Conservation (phyloP, 306 rosid species). For the Aeschynomene evenia region DNA sequence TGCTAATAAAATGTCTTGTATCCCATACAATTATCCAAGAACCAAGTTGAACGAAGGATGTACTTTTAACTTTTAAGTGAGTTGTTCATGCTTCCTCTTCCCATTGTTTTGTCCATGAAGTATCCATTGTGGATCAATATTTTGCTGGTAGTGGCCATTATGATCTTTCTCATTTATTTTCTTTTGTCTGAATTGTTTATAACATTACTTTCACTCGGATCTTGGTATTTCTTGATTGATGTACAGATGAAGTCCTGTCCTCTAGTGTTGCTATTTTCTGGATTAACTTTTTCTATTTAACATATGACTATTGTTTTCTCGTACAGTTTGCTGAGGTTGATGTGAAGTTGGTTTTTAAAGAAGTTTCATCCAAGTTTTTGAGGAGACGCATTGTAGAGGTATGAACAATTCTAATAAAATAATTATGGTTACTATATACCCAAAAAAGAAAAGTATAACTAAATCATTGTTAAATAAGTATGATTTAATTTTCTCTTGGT, state of each 20-base stretch:
- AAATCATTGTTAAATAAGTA: background rate
- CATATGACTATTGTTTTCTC: background rate
- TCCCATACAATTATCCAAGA: background rate
- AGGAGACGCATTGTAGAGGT: slow-evolving; percentile 97
- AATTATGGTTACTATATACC: slow-evolving; percentile 16
- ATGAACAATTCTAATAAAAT: slow-evolving; percentile 30
- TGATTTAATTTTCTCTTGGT: slow-evolving; percentile 3
- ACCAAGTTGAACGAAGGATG: background rate
- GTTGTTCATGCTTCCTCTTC: background rate
- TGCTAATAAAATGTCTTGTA: background rate
- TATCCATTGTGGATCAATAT: background rate
- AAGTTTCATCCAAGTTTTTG: slow-evolving; percentile 76
- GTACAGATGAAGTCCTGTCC: slow-evolving; percentile 14
- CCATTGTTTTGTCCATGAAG: background rate
- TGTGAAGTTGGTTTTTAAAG: slow-evolving; percentile 95
- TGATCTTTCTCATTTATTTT: slow-evolving; percentile 1
- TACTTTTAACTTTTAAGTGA: background rate
- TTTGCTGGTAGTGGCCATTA: slow-evolving; percentile 2
- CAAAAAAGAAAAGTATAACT: background rate
- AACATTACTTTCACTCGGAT: background rate
- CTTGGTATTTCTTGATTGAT: slow-evolving; percentile 18
- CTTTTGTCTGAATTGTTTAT: background rate
- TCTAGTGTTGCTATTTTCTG: slow-evolving; percentile 6
- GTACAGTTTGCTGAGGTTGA: slow-evolving; percentile 90
- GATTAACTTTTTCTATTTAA: slow-evolving; percentile 4